phyloP scores from a whole-genome alignment of 805 yeast species.

The Lachancea sp. region DNA sequence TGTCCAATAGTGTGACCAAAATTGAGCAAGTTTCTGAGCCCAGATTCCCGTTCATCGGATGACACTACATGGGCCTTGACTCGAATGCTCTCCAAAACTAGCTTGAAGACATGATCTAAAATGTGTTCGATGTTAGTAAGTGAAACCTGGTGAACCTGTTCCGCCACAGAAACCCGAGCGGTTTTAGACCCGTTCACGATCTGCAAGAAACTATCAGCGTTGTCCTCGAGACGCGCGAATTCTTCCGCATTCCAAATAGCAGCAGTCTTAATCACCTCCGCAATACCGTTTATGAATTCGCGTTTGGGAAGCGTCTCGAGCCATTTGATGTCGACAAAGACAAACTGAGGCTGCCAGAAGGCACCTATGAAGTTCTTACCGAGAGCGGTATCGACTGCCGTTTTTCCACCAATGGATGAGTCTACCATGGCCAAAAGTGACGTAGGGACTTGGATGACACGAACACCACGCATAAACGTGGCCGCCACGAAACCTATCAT shows the following conservation, averaged over 20 bases:
- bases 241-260: constrained; percentile 94
- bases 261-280: constrained; percentile 95
- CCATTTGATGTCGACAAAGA: constrained; percentile 83
- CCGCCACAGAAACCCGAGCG: constrained; percentile 11
- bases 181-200: constrained; percentile 44
- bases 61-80: constrained; percentile 95
- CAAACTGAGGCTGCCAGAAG: constrained; percentile 91
- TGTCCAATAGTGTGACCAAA: constrained; percentile 98
- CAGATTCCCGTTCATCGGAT: constrained; percentile 91
- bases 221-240: constrained; percentile 73
- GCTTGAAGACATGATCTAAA: constrained; percentile 63
- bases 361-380: constrained; percentile 97
- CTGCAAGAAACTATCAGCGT: constrained; percentile 61
- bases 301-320: constrained; percentile 83
- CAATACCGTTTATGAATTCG: constrained; percentile 97
- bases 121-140: constrained; percentile 62
- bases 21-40: constrained; percentile 83
- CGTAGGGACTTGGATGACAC: constrained; percentile 91
- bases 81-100: constrained; percentile 77
- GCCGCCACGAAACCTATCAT: constrained; percentile 99
- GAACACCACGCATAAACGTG: constrained; percentile 96
- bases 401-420: constrained; percentile 96
- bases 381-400: constrained; percentile 93
- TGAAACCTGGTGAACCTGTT: constrained; percentile 37
- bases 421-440: constrained; percentile 95